Base-by-base conservation (phyloP, 371 early-diverging fungal genomes). In the Entomophthora muscae region DNA sequence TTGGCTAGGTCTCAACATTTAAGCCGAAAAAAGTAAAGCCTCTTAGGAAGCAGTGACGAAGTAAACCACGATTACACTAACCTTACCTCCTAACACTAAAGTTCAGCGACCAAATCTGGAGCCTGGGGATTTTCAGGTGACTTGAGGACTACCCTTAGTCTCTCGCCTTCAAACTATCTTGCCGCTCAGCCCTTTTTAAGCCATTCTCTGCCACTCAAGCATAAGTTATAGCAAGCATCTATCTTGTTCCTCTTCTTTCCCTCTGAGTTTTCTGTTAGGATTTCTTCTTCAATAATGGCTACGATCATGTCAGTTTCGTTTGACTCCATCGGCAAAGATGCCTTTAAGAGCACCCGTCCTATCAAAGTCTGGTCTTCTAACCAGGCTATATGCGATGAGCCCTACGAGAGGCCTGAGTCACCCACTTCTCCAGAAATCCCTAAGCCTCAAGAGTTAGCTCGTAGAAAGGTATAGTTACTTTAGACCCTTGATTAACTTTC, bases 391-490 rank as follows among this genome's bases (percentile, higher is more conserved):
- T 28, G 24, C 32, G 59, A 58, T 24, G 59, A 58, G 59, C 56
- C 56, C n/a, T 12, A 32, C 12, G 59, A 58, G 26, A 30, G 3
- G 22, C 24, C 26, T 23, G 30, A 21, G 21, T 58, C 59, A 22
- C 59, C 59, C 21, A n/a, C n/a, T n/a, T n/a, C n/a, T n/a, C n/a
- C n/a, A n/a, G 59, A 58, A 30, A 28, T 58, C 10, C 59, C 59
- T 22, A 23, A 30, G 22, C 32, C 28, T 28, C 59, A 24, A 21
- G 28, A 58, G 3, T 17, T 58, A 7, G n/a, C n/a, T n/a, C 59
- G 59, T 17, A 58, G 59, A 58, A 58, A 58, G 22, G 59, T 58
- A 58, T 10, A 10, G 7, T 1, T 21, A 22, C 10, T 7, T 22
- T 27, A 12, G 24, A 58, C 31, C 26, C 12, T 31, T n/a, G n/a